Percentiles rank a stretch among this genome's conserved stretches.
Conservation (phyloP, 2,329 filamentous ascomycete genomes). For the Neoarthrinium moseri region DNA sequence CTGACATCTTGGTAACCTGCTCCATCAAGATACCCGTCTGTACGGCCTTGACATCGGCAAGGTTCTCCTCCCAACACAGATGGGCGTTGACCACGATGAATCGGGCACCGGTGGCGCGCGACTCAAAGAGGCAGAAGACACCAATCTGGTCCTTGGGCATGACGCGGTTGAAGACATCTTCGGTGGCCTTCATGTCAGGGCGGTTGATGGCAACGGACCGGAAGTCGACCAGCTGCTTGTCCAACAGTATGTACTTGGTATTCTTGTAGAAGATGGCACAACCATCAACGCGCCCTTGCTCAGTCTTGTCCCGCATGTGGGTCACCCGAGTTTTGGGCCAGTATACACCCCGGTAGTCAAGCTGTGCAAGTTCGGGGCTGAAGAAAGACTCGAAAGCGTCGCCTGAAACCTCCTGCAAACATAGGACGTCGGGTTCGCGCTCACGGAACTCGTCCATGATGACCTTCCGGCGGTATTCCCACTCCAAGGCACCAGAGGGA, state of each 20-base stretch:
- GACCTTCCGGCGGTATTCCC: constrained; percentile 81
- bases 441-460: constrained; percentile 81
- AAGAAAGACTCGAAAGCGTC: constrained; percentile 93
- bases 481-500: constrained; percentile 74
- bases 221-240: constrained; percentile 94
- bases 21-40: constrained; percentile 97
- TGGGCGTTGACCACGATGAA: constrained; percentile 93
- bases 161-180: constrained; percentile 96
- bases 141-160: constrained; percentile 99
- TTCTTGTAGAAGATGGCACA: constrained; percentile 97
- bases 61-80: constrained; percentile 88
- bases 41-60: constrained; percentile 92
- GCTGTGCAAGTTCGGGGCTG: constrained; percentile 77
- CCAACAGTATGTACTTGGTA: constrained; percentile 88
- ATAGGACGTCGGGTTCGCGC: constrained; percentile 84
- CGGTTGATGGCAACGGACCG: constrained; percentile 88
- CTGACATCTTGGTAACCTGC: constrained; percentile 79
- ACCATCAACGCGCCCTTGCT: constrained; percentile 87
- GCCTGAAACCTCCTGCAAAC: constrained; percentile 89
- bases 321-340: constrained; percentile 87
- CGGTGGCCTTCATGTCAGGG: constrained; percentile 94
- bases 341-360: constrained; percentile 91
- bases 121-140: constrained; percentile 89
- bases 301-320: constrained; percentile 81
- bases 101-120: constrained; percentile 82